Base-by-base conservation (phyloP, 768 basidiomycete species). In the Boletales sp. region DNA sequence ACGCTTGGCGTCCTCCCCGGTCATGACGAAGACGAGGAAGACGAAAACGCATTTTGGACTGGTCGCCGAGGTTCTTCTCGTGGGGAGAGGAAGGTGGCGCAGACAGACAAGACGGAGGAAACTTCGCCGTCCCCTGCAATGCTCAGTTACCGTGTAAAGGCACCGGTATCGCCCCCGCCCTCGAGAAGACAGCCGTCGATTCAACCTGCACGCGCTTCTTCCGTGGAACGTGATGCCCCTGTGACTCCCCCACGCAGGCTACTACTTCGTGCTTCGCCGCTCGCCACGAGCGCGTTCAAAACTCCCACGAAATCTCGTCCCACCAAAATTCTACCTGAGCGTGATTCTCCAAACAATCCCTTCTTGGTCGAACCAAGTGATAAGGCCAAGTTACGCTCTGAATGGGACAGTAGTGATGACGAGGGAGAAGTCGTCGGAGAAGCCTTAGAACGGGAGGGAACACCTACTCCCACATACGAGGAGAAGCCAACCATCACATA, bases 261-360 rank as follows among this genome's bases (percentile, higher is more conserved):
- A 1, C 50, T 68, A 14, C 56, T 65, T 45, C 63, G 54, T 33
- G 46, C 53, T 18, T 48, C 59, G 2, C 59, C 61, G 15, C 62
- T 62, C 4, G 46, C 47, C 25, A 32, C 19, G 34, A 41, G 37
- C 31, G 58, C 51, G 2, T 65, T 68, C 47, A 72, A 73, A 12
- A 72, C 74, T 8, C 74, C 75, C n/a, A 61, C 62, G 11, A 75
- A 76, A 8, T 63, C 74, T 1, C 72, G 70, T 43, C 60, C 62
- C 14, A 71, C 62, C 48, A 55, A 62, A 55, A 63, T 64, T 36
- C 59, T 59, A 47, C 69, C 73, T 38, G 65, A 69, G 49, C 79
- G 81, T 15, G 84, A 86, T 63, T 84, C 85, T 4, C 86, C 84
- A 1, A 75, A 83, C 53, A 88, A 88, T 50, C 86, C 87, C 0